Evolutionary conservation across 2,329 filamentous ascomycete genomes (phyloP), one percentile per base, ranked within the genome.

Genomic region (Myriosclerotinia scirpicola): DNA sequence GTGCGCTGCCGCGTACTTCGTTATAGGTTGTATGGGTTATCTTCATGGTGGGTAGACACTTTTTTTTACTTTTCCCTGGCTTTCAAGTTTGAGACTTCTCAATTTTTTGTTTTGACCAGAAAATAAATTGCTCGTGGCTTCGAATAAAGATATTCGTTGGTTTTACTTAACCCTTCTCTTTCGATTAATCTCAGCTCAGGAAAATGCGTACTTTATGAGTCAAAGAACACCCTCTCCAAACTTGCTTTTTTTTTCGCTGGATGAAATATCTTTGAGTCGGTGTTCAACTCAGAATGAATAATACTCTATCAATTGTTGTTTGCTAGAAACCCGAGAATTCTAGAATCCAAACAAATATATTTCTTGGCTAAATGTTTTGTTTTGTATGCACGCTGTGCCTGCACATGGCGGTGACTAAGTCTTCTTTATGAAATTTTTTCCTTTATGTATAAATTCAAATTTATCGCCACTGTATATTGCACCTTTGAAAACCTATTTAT

Each of bases 11-110:
- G 4, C 58, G 58, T 4, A 60, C 58, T 17, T 50, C 58, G 30
- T 60, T 50, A 12, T 60, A 60, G 7, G 58, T 60, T 60, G 44
- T 60, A 17, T 60, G 58, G n/a, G 44, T 60, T 5, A 60, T 60
- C n/a, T 60, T 50, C 58, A 60, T 60, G n/a, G 15, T 38, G 5
- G 7, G 1, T n/a, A n/a, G 8, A 20, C 26, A n/a, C 26, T 3
- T 26, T 38, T 2, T 38, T 20, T 20, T 7, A n/a, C 14, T 60
- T 38, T 50, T 9, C n/a, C 12, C 30, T 12, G 2, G 7, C 6
- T 9, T 44, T 30, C 22, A 44, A 11, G 34, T 3, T 3, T 50
- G 8, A 38, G 5, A 26, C 14, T 11, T 30, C 22, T 7, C 9
- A 8, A 6, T 2, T 20, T 58, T 30, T 11, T 12, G 8, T 44